Evolutionary conservation across 345 rosid species (phyloP).

Genomic region (Eucalyptus sideroxylon): DNA sequence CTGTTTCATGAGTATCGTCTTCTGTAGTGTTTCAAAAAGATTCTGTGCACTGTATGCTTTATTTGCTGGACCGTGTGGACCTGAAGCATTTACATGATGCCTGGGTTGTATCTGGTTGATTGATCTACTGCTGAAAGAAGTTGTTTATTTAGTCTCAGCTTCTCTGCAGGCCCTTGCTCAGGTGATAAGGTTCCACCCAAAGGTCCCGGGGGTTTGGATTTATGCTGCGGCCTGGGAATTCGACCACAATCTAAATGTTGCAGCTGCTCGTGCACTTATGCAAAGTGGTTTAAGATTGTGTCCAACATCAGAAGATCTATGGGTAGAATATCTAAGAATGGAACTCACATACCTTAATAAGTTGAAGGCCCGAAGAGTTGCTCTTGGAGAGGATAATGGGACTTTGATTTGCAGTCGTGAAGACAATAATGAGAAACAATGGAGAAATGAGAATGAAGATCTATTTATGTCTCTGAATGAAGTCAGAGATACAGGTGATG

Average conservation of each 20-base stretch:
- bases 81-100: not conserved
- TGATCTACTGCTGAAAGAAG: not conserved
- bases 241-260: constrained; percentile 67
- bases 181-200: constrained; percentile 72
- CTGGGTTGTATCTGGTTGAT: not conserved
- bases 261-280: constrained; percentile 86
- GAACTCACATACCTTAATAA: constrained; percentile 84
- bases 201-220: constrained; percentile 81
- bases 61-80: not conserved
- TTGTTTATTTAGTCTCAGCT: not conserved
- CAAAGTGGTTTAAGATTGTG: constrained; percentile 80
- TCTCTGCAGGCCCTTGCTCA: constrained; percentile 60
- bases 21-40: not conserved
- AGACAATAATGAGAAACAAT: constrained; percentile 25
- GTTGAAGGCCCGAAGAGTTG: constrained; percentile 70
- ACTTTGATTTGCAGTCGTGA: constrained; percentile 27
- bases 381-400: constrained; percentile 70
- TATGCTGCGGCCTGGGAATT: constrained; percentile 99
- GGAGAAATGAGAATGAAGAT: constrained; percentile 64
- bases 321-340: constrained; percentile 93
- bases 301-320: constrained; percentile 69
- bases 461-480: constrained; percentile 60
- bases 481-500: constrained; percentile 11
- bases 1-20: not conserved
- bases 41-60: not conserved